Conservation (phyloP, 306 rosid species). For the Quercus variabilis region DNA sequence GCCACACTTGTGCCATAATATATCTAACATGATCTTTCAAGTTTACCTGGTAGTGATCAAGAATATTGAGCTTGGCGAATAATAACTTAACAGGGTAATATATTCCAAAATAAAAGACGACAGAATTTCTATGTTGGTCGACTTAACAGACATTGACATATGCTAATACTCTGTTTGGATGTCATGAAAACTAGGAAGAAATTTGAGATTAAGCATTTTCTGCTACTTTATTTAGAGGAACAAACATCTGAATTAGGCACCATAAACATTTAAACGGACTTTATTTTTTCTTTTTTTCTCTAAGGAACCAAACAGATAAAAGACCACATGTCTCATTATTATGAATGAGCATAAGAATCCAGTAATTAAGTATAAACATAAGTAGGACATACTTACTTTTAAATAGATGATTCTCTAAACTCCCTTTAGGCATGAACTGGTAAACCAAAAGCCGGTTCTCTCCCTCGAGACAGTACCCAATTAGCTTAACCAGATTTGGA, state of each 20-base stretch:
- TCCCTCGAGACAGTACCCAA: constrained; percentile 91
- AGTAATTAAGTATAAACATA: background rate
- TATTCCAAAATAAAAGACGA: background rate
- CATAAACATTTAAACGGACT: background rate
- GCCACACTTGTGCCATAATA: no score
- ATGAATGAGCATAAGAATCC: background rate
- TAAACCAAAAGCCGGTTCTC: constrained; percentile 88
- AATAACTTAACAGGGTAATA: background rate
- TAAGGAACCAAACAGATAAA: background rate
- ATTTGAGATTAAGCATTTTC: background rate
- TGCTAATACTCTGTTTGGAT: background rate
- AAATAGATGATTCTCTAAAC: constrained; percentile 92
- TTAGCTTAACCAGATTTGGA: constrained; percentile 80
- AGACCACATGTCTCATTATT: background rate
- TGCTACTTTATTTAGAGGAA: background rate
- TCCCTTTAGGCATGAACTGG: constrained; percentile 94
- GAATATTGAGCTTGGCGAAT: background rate
- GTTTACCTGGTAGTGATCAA: background rate
- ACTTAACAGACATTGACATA: background rate
- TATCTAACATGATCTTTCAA: background rate
- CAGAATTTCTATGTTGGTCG: background rate
- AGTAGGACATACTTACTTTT: constrained; percentile 56
- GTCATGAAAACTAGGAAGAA: background rate
- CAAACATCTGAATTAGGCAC: background rate
- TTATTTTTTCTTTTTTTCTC: background rate